Base-by-base conservation (phyloP, 768 basidiomycete species). In the Pisolithus sp. region DNA sequence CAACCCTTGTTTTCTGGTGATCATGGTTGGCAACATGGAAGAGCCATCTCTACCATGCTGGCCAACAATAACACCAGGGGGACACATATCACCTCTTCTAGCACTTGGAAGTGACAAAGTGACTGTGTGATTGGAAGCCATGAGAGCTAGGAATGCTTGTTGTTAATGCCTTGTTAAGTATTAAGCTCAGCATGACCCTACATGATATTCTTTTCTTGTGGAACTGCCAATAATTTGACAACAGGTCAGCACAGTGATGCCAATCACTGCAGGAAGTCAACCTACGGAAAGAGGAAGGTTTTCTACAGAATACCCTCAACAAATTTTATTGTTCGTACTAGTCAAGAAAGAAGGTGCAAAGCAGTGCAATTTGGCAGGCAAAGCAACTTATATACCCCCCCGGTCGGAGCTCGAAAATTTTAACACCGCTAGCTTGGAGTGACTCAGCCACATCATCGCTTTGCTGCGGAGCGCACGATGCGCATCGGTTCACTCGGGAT, bases 1-100 rank as follows among this genome's bases (percentile, higher is more conserved):
- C 55, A 5, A 51, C 3, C n/a, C 34, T 57, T 5, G 55, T 55
- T 13, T 12, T 56, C 17, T 57, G 55, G 2, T 40, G 6, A 23
- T 17, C n/a, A n/a, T 4, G 2, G n/a, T 49, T n/a, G 34, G 30
- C 38, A 39, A 31, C n/a, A 12, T 37, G 13, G 9, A 21, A 46
- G 38, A 39, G 30, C 26, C 20, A 38, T 13, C 6, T 18, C 18
- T 15, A 28, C 17, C n/a, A 46, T 36, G 10, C 12, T 36, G 4
- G 13, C 18, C 46, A 47, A 21, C 26, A 30, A 4, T 5, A 31
- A 13, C 12, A 47, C 9, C n/a, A 21, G 4, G n/a, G 5, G 46
- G 20, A 30, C 9, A 13, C 42, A 43, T 2, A 26, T 7, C 26
- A 45, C 28, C 17, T 24, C 10, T 23, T 21, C 8, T 13, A 26